Base-by-base conservation (phyloP, 495 filamentous ascomycete genomes). In the Penicillium riverlandense region DNA sequence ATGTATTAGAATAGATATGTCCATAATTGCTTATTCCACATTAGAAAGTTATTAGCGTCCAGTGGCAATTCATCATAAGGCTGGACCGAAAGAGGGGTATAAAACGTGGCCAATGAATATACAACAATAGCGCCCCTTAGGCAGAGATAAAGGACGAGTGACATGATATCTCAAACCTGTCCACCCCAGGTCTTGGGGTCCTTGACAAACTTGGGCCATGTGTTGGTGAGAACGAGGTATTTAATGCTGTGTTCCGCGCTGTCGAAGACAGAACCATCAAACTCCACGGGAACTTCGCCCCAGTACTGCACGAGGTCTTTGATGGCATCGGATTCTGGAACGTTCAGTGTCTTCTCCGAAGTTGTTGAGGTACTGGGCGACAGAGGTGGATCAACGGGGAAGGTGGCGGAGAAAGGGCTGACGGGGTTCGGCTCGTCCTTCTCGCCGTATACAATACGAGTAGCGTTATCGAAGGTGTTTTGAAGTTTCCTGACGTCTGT, bases 141-240 rank as follows among this genome's bases (percentile, higher is more conserved):
- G 4, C 22, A 22, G 22, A 22, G 22, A 22, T 22, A 22, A 22
- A 22, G 22, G 6, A 22, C 22, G 22, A 22, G 2, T 22, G 4
- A 22, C 22, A 22, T 22, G 22, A 22, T 6, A 22, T 22, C 22
- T 22, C 22, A 22, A 22, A 22, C 22, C 22, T 22, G 22, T 22
- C 22, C 22, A 22, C 22, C 22, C 22, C 22, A 22, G 22, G 22
- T 22, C 4, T 22, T 22, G 22, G 22, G 22, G 4, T 22, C 22
- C 22, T 22, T 22, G 35, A 83, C 71, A 35, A 80, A 83, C 59
- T 81, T 82, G 27, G 77, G 77, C 82, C 82, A 86, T 8, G 82
- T 85, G 54, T 85, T 84, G 7, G 77, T 82, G 45, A 82, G 70
- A 2, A 86, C 81, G 13, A 85, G 66, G 49, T 84, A 81, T 63